Conservation (phyloP, 2,329 filamentous ascomycete species). For the Remersonia thermophila region DNA sequence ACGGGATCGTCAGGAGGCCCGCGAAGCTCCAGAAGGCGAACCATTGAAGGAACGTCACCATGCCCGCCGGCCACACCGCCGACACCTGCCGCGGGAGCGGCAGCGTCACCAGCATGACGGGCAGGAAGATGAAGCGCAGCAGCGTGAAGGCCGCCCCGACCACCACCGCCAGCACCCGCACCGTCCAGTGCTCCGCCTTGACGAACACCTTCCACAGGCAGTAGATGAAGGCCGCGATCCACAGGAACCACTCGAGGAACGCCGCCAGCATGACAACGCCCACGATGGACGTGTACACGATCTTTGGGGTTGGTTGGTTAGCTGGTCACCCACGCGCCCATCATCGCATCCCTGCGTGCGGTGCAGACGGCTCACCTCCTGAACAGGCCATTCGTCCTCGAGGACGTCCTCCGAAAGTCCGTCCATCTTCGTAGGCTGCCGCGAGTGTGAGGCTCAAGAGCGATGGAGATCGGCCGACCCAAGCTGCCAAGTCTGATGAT, state of each 20-base stretch:
- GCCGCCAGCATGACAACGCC: constrained; percentile 74
- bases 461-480: too few species aligned
- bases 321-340: constrained; percentile 1
- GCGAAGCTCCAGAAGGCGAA: constrained; percentile 94
- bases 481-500: too few species aligned
- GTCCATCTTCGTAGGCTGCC: constrained; percentile 4
- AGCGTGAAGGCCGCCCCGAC: constrained; percentile 63
- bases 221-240: constrained; percentile 88
- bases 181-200: constrained; percentile 82
- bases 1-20: constrained; percentile 71
- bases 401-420: constrained; percentile 29
- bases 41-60: constrained; percentile 72
- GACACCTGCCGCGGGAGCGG: constrained; percentile 65
- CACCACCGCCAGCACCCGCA: constrained; percentile 62
- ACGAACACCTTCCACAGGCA: constrained; percentile 77
- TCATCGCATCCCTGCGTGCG: too few species aligned
- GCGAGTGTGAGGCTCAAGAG: not conserved
- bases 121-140: constrained; percentile 78
- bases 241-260: constrained; percentile 84
- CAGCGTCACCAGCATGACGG: constrained; percentile 87
- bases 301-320: constrained; percentile 36
- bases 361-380: constrained; percentile 36
- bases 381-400: constrained; percentile 36
- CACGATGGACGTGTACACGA: constrained; percentile 72
- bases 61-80: constrained; percentile 53